Evolutionary conservation across 73 alveolate species (phyloP).

Genomic region (Stentor roeselii): DNA sequence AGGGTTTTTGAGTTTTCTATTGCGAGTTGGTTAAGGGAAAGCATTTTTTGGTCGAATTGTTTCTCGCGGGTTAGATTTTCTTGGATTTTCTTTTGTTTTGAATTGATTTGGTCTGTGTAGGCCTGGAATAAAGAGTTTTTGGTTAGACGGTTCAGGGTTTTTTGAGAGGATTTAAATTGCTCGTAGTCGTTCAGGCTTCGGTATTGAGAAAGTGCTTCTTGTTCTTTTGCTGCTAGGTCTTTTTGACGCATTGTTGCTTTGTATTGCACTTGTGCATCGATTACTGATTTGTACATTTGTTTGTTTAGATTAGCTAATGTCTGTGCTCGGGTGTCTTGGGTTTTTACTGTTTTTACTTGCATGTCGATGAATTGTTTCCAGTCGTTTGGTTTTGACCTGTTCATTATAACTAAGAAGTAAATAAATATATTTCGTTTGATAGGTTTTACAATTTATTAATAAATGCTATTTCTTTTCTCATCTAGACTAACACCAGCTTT

Average conservation of each 20-base stretch:
- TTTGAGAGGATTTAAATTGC: neutral
- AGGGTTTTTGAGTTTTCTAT: neutral
- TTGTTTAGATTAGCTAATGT: no score
- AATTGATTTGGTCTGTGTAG: neutral
- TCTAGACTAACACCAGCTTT: neutral
- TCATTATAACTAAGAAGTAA: no score
- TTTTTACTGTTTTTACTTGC: neutral
- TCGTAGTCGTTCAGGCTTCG: neutral
- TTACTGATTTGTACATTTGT: no score
- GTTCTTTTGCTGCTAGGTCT: neutral
- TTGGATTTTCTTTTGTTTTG: neutral
- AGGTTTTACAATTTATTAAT: no score
- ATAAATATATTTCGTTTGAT: no score
- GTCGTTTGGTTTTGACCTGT: neutral
- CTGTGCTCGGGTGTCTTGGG: neutral
- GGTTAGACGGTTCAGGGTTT: no score
- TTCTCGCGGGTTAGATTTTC: neutral
- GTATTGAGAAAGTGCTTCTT: neutral
- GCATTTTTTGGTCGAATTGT: neutral
- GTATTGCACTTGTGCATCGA: neutral
- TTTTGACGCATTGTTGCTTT: no score
- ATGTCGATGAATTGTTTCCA: neutral
- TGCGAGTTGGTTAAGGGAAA: neutral
- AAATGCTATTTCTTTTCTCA: no score
- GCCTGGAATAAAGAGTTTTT: neutral